Conservation (phyloP, 148 eudicot species). For the Camellia granthamiana region DNA sequence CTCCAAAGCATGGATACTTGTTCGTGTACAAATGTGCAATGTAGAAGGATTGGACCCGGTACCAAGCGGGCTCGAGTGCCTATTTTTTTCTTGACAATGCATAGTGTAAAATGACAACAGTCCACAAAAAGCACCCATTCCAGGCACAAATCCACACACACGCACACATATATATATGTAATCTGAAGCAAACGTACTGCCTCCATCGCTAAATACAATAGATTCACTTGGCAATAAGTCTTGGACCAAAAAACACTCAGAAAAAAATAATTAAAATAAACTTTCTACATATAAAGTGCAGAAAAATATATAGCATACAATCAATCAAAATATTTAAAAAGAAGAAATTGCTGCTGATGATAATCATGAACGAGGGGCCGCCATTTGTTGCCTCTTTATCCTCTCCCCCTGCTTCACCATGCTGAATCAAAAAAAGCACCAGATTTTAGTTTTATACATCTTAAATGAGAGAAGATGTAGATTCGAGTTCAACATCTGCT, state of each 20-base stretch:
- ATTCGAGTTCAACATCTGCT: neutral
- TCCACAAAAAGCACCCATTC: too few relatives aligned
- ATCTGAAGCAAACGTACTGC: too few relatives aligned
- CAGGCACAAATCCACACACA: too few relatives aligned
- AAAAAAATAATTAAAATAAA: neutral
- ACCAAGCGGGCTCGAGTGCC: too few relatives aligned
- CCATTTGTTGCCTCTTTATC: conserved; percentile 97
- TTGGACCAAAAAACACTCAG: too few relatives aligned
- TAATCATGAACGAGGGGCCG: conserved; percentile 74
- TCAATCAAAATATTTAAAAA: neutral
- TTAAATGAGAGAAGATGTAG: neutral
- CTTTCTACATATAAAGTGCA: neutral
- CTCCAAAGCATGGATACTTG: too few relatives aligned
- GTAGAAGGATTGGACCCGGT: too few relatives aligned
- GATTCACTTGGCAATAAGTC: neutral
- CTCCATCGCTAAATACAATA: neutral
- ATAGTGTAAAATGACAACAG: too few relatives aligned
- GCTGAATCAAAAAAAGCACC: conserved; percentile 45
- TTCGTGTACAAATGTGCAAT: too few relatives aligned
- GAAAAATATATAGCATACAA: neutral
- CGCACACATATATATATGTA: too few relatives aligned
- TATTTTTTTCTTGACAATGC: too few relatives aligned
- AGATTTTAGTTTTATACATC: neutral
- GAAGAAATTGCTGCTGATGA: neutral
- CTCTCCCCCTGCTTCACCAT: conserved; percentile 81